These are phyloP conservation scores for Diaporthe longicolla DNA, from an alignment of 2,329 filamentous ascomycete genomes.

Conservation along the genomic window DNA sequence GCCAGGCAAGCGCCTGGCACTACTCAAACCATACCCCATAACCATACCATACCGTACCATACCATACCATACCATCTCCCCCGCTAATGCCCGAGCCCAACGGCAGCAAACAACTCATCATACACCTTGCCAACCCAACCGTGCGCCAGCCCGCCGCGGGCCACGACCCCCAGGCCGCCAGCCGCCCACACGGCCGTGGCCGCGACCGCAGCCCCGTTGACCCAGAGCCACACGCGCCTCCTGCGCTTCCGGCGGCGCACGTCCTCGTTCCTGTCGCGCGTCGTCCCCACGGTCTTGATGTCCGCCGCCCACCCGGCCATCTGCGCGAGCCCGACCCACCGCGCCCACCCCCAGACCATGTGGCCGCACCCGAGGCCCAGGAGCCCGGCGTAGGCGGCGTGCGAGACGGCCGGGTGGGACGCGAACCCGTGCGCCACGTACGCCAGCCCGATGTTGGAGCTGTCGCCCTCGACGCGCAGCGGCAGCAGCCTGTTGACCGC, in stretches of 20 bases:
- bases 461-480: conserved; percentile 83
- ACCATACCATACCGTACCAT: background rate
- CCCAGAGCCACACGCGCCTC: conserved; percentile 77
- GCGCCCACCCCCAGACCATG: conserved; percentile 87
- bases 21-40: background rate
- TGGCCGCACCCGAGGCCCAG: conserved; percentile 80
- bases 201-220: conserved; percentile 75
- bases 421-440: conserved; percentile 91
- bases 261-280: conserved; percentile 60
- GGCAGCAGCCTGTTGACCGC: conserved; percentile 84
- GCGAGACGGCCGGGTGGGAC: conserved; percentile 76
- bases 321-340: conserved; percentile 80
- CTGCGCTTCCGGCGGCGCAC: conserved; percentile 66
- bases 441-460: conserved; percentile 85
- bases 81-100: conserved; percentile 34
- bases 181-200: conserved; percentile 82
- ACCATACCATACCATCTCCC: too few species aligned
- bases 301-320: conserved; percentile 64
- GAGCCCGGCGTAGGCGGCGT: conserved; percentile 77
- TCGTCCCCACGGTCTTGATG: conserved; percentile 43
- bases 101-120: conserved; percentile 73
- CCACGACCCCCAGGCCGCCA: conserved; percentile 84
- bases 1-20: conserved; percentile 18
- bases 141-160: conserved; percentile 74
- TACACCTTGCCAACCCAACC: conserved; percentile 88